Evolutionary conservation across 225 moss, liverwort and hornwort species (phyloP), one percentile per base, ranked within the genome.

Genomic region (Polytrichum commune): DNA sequence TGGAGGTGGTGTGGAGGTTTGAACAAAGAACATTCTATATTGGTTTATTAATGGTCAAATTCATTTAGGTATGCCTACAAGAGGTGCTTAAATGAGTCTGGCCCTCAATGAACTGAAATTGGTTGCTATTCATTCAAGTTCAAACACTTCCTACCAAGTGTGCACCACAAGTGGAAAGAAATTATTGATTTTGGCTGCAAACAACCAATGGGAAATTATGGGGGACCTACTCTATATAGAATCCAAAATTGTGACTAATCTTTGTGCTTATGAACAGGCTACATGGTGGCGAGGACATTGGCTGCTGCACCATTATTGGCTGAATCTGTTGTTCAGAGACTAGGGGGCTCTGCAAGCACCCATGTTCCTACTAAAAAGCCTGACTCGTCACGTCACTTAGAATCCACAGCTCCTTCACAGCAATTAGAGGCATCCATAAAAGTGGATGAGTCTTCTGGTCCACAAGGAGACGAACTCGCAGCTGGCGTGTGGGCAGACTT

Each of bases 401-500:
- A 62, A 5, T 29, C 72, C 54, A 4, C 24, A 24, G 22, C 20
- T 24, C 20, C 24, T 58, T 58, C 22, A 20, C 58, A 58, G 24
- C 58, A 23, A 23, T 20, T 8, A 6, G 58, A 13, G 6, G 0
- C 58, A 20, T 81, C 70, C 27, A 67, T 74, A 29, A n/a, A 73
- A 10, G 19, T 53, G 53, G 69, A 72, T 69, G 58, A 66, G n/a
- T 60, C 26, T 8, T 53, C 54, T 56, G 78, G 77, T 74, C 75
- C 63, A 20, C 77, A 63, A 70, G 90, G 91, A 29, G 98, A 98
- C 69, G 81, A 91, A 23, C 71, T 98, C 27, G 85, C 93, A 64
- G 95, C 91, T 2, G 90, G 93, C 26, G 95, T 98, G 29, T 98
- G 98, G 98, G 98, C 85, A 68, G 95, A 95, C 78, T 69, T 98